Percentiles rank a stretch among this genome's conserved stretches.
Conservation (phyloP, 2,329 filamentous ascomycete genomes). For the Fusarium chaquense region DNA sequence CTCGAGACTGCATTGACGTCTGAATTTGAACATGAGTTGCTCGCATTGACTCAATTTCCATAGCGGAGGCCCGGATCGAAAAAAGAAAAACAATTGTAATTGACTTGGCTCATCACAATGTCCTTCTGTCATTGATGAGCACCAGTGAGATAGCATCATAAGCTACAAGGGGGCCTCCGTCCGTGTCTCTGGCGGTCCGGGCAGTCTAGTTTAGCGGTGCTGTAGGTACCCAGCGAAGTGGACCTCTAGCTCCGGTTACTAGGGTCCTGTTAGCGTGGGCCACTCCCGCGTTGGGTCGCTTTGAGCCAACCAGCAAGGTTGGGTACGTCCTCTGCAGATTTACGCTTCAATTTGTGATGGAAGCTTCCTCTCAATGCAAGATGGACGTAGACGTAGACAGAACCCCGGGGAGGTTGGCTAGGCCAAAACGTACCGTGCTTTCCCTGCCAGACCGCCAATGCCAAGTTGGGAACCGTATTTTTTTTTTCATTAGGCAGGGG, state of each 20-base stretch:
- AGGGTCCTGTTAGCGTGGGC: conserved; percentile 35
- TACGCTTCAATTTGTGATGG: conserved; percentile 31
- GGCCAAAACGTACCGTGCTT: conserved; percentile 31
- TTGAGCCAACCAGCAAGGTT: conserved; percentile 26
- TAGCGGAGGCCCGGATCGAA: conserved; percentile 1
- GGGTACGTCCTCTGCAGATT: conserved; percentile 13
- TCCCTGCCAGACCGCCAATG: conserved; percentile 40
- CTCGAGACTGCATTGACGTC: conserved; percentile 21
- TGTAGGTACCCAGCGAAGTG: conserved; percentile 14
- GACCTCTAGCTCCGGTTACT: conserved; percentile 30
- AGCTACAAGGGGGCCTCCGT: conserved; percentile 20
- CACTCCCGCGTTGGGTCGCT: conserved; percentile 33
- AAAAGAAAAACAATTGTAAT: conserved; percentile 4
- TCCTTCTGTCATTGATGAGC: conserved; percentile 20
- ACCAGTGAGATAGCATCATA: conserved; percentile 34
- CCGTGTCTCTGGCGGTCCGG: conserved; percentile 27
- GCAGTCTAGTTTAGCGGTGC: conserved; percentile 1
- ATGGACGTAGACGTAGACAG: conserved; percentile 10
- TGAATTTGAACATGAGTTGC: conserved; percentile 8
- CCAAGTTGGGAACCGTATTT: conserved; percentile 24
- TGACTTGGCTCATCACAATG: conserved; percentile 31
- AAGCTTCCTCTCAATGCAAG: conserved; percentile 23
- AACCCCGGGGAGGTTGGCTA: neutral
- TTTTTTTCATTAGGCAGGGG: conserved; percentile 9
- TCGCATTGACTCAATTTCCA: conserved; percentile 16